Percentiles rank a stretch among this genome's conserved stretches.
These are phyloP conservation scores for Hypoxylon cercidicola DNA, from an alignment of 495 filamentous ascomycete genomes.

Conservation along the genomic window DNA sequence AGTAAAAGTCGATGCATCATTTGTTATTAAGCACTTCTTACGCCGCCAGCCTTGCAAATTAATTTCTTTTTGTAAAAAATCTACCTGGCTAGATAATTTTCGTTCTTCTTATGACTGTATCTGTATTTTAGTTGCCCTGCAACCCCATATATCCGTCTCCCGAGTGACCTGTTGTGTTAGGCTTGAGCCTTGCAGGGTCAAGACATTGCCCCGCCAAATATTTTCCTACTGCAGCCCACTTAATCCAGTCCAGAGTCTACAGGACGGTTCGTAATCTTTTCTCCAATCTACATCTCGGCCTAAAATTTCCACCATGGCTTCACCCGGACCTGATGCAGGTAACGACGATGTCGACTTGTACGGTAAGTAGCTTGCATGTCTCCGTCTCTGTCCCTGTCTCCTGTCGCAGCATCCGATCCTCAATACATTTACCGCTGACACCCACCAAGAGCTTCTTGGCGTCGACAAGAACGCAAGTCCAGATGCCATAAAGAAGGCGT, in stretches of 20 bases:
- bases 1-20: slow-evolving; percentile 1
- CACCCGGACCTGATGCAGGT: slow-evolving; percentile 45
- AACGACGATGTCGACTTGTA: slow-evolving; percentile 73
- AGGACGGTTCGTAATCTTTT: slow-evolving; percentile 22
- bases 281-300: slow-evolving; percentile 10
- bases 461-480: slow-evolving; percentile 75
- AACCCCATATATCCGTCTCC: too few species aligned
- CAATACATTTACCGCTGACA: slow-evolving; percentile 30
- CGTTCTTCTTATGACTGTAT: too few species aligned
- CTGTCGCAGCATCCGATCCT: not conserved
- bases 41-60: not conserved
- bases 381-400: not conserved
- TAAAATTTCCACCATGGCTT: slow-evolving; percentile 47
- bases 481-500: slow-evolving; percentile 94
- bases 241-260: slow-evolving; percentile 33
- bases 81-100: too few species aligned
- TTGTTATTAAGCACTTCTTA: too few species aligned
- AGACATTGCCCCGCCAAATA: slow-evolving; percentile 46
- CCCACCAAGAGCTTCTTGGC: slow-evolving; percentile 73
- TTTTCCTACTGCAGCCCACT: slow-evolving; percentile 31
- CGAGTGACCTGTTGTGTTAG: too few species aligned
- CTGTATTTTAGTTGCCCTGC: too few species aligned
- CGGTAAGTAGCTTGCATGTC: slow-evolving; percentile 60
- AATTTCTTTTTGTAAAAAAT: too few species aligned
- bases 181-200: not conserved